Conservation (phyloP, 768 basidiomycete species). For the Artomyces pyxidatus region DNA sequence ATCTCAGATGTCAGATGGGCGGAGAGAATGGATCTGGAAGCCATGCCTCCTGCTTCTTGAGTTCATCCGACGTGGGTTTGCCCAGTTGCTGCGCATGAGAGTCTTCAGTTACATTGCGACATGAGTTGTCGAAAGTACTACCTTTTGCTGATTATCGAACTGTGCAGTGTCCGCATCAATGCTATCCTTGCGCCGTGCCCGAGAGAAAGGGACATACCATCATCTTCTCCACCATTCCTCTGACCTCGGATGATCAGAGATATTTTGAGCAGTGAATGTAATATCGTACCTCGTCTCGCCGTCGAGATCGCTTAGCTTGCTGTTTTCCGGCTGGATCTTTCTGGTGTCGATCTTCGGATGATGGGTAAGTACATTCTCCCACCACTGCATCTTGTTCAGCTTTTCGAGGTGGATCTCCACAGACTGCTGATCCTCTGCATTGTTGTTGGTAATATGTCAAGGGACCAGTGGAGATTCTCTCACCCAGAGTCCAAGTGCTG, state of each 20-base stretch:
- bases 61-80: constrained; percentile 89
- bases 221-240: constrained; percentile 99
- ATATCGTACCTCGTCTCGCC: constrained; percentile 74
- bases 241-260: constrained; percentile 20
- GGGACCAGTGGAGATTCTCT: constrained; percentile 29
- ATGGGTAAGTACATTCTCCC: constrained; percentile 92
- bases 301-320: constrained; percentile 93
- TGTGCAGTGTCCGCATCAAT: constrained; percentile 18
- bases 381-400: constrained; percentile 86
- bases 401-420: constrained; percentile 81
- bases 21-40: background rate
- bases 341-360: constrained; percentile 95
- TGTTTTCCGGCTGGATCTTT: constrained; percentile 93
- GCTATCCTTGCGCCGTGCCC: background rate
- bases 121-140: constrained; percentile 17
- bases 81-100: constrained; percentile 68
- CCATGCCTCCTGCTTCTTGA: constrained; percentile 83
- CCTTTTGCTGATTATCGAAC: constrained; percentile 79
- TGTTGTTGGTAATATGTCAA: no score
- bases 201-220: constrained; percentile 60
- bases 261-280: background rate
- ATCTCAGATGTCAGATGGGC: constrained; percentile 3
- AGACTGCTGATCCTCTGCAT: constrained; percentile 68
- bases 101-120: constrained; percentile 3
- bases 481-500: constrained; percentile 93